Base-by-base conservation (phyloP, 495 filamentous ascomycete genomes). In the Penicillium riverlandense region DNA sequence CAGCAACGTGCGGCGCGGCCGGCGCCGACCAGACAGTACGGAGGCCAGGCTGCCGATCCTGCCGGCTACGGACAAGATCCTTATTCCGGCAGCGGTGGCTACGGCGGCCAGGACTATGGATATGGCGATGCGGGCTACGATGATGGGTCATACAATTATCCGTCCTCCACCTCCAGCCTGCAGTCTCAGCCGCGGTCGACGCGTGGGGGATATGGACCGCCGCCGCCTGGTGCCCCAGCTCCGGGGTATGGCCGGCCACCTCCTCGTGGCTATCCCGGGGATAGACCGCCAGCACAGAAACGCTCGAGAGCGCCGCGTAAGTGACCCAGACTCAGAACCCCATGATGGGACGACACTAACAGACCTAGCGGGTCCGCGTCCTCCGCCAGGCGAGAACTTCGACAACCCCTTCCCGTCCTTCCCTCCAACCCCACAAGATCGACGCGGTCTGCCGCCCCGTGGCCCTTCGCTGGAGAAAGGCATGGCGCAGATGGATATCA, bases 321-420 rank as follows among this genome's bases (percentile, higher is more conserved):
- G 66, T 69, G 7, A 44, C 29, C 28, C 31, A 15, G 3, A 11
- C 11, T 11, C 34, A 32, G 6, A 10, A 4, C 35, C 29, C 7
- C 27, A 27, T 29, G n/a, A 14, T n/a, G 29, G 16, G 30, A 7
- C 12, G 47, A 4, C 22, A 43, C 54, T 50, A 37, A 55, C 44
- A 16, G n/a, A 34, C 22, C 45, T 40, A 56, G 53, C 59, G 13
- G 57, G 52, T 27, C 53, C 35, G 31, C 58, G 53, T 13, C 58
- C 67, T 8, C 69, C 68, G 6, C 57, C 63, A 14, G 75, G 80
- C 8, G 69, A 72, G 9, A 68, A 67, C n/a, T 83, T 77, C 55
- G 82, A 84, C 37, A 82, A 80, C 48, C 77, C 83, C 4, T 88
- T 86, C 47, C 82, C 85, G 10, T 67, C 74, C 1, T 86, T 86